Conservation (phyloP, 2,329 filamentous ascomycete species). For the Alternaria consortialis region DNA sequence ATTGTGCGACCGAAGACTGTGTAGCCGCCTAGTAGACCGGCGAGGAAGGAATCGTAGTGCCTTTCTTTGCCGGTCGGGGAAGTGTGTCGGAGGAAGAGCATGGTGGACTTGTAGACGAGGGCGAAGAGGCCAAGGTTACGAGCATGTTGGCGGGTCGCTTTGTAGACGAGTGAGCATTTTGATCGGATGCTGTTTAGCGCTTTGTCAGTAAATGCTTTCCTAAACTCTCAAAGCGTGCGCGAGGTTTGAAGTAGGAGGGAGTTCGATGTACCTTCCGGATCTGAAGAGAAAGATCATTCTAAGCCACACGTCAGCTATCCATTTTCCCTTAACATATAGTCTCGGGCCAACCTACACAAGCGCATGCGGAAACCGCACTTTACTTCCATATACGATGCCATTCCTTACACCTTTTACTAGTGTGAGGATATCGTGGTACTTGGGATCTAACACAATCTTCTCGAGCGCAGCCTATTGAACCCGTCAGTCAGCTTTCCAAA, state of each 20-base stretch:
- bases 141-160: constrained; percentile 89
- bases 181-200: constrained; percentile 67
- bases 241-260: background rate
- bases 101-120: constrained; percentile 84
- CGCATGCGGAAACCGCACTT: constrained; percentile 97
- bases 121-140: constrained; percentile 92
- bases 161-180: constrained; percentile 79
- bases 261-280: constrained; percentile 76
- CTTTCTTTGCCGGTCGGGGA: constrained; percentile 64
- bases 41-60: constrained; percentile 83
- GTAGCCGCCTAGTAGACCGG: constrained; percentile 90
- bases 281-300: constrained; percentile 98
- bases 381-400: constrained; percentile 94
- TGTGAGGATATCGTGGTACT: constrained; percentile 83
- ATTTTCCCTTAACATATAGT: background rate
- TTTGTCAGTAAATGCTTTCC: constrained; percentile 10
- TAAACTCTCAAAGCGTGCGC: background rate
- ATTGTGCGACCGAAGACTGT: constrained; percentile 85
- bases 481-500: constrained; percentile 9
- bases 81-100: constrained; percentile 75
- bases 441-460: constrained; percentile 79
- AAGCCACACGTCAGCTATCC: constrained; percentile 10
- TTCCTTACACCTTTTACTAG: constrained; percentile 94
- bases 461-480: constrained; percentile 72
- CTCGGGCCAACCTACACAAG: constrained; percentile 69